Base-by-base conservation (phyloP, 2,329 filamentous ascomycete species). In the Trichoderma koningiopsis region DNA sequence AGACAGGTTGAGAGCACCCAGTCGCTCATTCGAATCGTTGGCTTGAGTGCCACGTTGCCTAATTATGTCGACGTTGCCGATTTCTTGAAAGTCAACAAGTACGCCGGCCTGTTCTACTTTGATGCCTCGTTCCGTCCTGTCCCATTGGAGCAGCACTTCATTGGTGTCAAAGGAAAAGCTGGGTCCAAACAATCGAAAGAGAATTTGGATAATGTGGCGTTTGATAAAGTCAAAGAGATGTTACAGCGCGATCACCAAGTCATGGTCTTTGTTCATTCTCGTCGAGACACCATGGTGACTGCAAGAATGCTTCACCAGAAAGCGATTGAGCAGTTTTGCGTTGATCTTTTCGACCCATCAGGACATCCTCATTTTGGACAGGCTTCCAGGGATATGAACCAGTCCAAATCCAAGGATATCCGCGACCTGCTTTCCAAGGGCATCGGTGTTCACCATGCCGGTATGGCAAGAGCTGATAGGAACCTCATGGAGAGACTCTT, bases 251-350 rank as follows among this genome's bases (percentile, higher is more conserved):
- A 92, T n/a, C 96, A 99, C 76, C 96, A 99, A 79, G 88, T 99
- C 73, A 99, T 99, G 96, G 95, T 99, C 0, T 99, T 99, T 79
- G 96, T 99, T 13, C 96, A 99, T 79, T 97, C 95, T 0, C 88
- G 96, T 31, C 94, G 97, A 77, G 96, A 99, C 74, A 99, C 96
- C 0, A 89, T 97, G 73, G 87, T 91, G 71, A 96, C 95, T 1
- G 94, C 96, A 57, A 91, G 92, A 73, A 93, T 91, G 83, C 83
- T 99, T 31, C 89, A 92, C 71, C 91, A 97, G 74, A 94, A 96
- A 83, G 96, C 96, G 1, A 84, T 89, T 2, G 94, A 98, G 40
- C 86, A 97, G 49, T 87, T 89, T 55, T 93, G 91, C 72, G 83
- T 89, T 13, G 92, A 97, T 70, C 84, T 99, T 0, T 94, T 99